Percentiles rank a stretch among this genome's conserved stretches.
These are phyloP conservation scores for Penicillium salamii DNA, from an alignment of 495 filamentous ascomycete species.

Conservation along the genomic window DNA sequence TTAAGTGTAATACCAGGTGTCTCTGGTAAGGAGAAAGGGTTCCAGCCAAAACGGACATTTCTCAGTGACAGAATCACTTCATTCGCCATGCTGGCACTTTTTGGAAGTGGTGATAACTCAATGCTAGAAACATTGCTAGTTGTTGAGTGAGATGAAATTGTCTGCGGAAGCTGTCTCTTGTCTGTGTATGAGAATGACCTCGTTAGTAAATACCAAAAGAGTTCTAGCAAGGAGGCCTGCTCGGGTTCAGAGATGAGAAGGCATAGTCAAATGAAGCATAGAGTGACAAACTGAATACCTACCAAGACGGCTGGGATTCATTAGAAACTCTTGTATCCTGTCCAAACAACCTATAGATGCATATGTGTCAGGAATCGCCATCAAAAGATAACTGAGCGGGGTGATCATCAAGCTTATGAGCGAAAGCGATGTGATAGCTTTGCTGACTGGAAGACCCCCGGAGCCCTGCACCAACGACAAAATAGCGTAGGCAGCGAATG, in stretches of 20 bases:
- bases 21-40: background rate
- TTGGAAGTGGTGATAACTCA: too few species aligned
- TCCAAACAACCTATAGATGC: constrained; percentile 19
- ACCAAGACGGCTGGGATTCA: constrained; percentile 9
- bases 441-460: constrained; percentile 9
- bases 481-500: constrained; percentile 18
- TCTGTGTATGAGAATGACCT: too few species aligned
- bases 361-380: constrained; percentile 20
- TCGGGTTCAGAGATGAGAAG: too few species aligned
- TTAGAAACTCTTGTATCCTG: constrained; percentile 20
- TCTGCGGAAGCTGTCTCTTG: too few species aligned
- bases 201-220: too few species aligned
- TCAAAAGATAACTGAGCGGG: constrained; percentile 10
- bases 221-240: too few species aligned
- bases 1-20: constrained; percentile 10
- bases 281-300: too few species aligned
- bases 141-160: too few species aligned
- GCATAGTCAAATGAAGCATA: too few species aligned
- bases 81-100: too few species aligned
- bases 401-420: constrained; percentile 19
- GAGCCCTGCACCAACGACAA: constrained; percentile 14
- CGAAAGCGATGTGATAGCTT: constrained; percentile 18
- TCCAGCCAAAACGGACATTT: constrained; percentile 21
- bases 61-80: constrained; percentile 4
- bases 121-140: too few species aligned